Base-by-base conservation (phyloP, 805 yeast species). In the Jamesozyma lodderae region DNA sequence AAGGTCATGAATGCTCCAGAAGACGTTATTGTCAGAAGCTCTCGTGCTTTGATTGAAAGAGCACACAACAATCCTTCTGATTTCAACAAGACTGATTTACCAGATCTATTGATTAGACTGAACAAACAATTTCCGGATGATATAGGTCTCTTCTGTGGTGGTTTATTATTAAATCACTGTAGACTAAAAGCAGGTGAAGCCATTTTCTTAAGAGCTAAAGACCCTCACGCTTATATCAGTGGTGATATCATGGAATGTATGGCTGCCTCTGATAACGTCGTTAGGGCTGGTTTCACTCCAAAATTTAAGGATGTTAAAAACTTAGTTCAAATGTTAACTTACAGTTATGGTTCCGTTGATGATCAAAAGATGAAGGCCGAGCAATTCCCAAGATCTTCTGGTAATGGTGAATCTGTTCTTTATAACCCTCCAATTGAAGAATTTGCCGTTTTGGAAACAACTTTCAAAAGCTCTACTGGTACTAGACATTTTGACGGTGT, bases 231-330 rank as follows among this genome's bases (percentile, higher is more conserved):
- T 24, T 92, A 92, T 64, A 90, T 92, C 44, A 73, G 81, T 39
- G 99, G 99, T 48, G 97, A 92, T 62, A 92, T 92, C 50, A 88
- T 92, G 56, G 99, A 92, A 69, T 92, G 98, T 69, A 92, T 92
- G 99, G 98, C 98, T 31, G 96, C 98, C 7, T 81, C 94, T 29
- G 99, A 92, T 62, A 92, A 92, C 55, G 99, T 92, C 41, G 96
- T 92, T 35, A 77, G 99, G 62, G 95, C 96, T 4, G 99, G 98
- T 11, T 92, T 92, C 70, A 92, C 99, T n/a, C 98, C 99, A 45
- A 92, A 92, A 63, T 92, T 90, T 69, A 92, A 90, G 66, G 99
- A 92, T 62, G 97, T 92, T 43, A 64, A 78, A 42, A 86, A 82
- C 53, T 75, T 92, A 57, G 96, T 92, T 31, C 76, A 73, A 38